A percentile compares a stretch with the other conserved stretches of the same genome.
These are phyloP conservation scores for Neurospora discreta DNA, from an alignment of 495 filamentous ascomycete species.

Conservation along the genomic window DNA sequence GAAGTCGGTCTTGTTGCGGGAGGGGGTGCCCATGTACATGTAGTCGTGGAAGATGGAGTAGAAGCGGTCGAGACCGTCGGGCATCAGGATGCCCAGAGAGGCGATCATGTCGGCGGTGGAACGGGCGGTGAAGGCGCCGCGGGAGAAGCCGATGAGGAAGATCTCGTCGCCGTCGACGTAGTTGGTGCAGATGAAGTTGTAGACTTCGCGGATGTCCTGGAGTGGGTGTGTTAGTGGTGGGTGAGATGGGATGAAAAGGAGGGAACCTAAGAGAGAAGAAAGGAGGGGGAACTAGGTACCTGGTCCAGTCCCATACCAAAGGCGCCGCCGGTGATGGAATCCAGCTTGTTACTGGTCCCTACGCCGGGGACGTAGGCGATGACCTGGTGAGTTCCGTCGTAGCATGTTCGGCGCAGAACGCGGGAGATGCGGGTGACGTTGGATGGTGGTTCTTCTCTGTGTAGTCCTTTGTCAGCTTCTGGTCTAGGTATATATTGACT, in stretches of 20 bases:
- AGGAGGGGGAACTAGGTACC: not conserved
- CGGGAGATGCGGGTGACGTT: constrained; percentile 36
- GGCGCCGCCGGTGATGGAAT: constrained; percentile 37
- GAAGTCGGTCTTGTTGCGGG: constrained; percentile 11
- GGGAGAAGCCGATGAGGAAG: constrained; percentile 56
- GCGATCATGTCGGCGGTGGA: constrained; percentile 49
- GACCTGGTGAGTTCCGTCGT: constrained; percentile 25
- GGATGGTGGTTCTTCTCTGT: constrained; percentile 24
- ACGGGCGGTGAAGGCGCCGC: constrained; percentile 59
- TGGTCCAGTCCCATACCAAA: constrained; percentile 32
- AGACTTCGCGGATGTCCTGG: constrained; percentile 49
- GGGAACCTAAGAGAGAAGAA: not conserved
- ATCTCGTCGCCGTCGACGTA: constrained; percentile 54
- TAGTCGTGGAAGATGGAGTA: constrained; percentile 49
- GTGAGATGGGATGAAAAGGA: not conserved
- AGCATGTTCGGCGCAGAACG: constrained; percentile 19
- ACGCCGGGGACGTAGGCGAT: constrained; percentile 38
- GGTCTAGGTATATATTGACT: too few species aligned
- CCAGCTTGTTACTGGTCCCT: constrained; percentile 29
- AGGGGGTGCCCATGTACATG: constrained; percentile 18
- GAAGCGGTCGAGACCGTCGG: constrained; percentile 47
- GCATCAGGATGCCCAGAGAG: constrained; percentile 48
- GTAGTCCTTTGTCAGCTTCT: constrained; percentile 9
- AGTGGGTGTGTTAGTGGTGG: not conserved
- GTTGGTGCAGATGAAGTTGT: constrained; percentile 55